Conservation (phyloP, 176 grass and related monocot species). For the Triticum timopheevii region DNA sequence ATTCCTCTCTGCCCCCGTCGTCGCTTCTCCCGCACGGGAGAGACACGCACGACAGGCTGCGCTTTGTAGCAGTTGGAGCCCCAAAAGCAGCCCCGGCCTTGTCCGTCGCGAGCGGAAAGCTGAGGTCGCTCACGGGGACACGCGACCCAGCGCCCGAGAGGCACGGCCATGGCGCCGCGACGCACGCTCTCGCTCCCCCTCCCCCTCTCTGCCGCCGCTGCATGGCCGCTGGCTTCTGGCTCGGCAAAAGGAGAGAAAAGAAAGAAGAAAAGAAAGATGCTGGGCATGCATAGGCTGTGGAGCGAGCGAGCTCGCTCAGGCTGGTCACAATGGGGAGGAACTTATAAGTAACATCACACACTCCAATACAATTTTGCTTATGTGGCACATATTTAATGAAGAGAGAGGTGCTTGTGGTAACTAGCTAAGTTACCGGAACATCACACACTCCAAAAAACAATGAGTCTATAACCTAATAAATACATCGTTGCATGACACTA, state of each 20-base stretch:
- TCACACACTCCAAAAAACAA: no score
- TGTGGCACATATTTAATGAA: no score
- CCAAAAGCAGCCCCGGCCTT: not conserved
- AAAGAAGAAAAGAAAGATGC: conserved; percentile 2
- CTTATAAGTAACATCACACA: no score
- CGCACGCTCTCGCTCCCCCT: not conserved
- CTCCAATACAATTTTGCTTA: no score
- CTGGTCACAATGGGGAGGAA: no score
- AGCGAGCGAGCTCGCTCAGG: conserved; percentile 50
- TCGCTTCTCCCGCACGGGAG: conserved; percentile 17
- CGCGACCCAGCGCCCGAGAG: conserved; percentile 9
- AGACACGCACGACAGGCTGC: conserved; percentile 7
- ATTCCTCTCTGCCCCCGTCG: conserved; percentile 7
- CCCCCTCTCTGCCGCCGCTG: not conserved
- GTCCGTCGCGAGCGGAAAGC: conserved; percentile 14
- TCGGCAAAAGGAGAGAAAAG: not conserved
- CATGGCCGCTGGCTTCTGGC: not conserved
- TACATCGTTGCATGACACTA: no score
- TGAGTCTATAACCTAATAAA: no score
- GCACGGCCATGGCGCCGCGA: conserved; percentile 13
- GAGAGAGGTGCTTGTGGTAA: no score
- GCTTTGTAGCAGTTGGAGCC: conserved; percentile 14
- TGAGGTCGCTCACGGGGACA: not conserved
- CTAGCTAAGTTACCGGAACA: no score
- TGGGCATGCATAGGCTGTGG: conserved; percentile 24